Conservation (phyloP, 371 early-diverging fungal species). For the Saksenaea oblongispora region DNA sequence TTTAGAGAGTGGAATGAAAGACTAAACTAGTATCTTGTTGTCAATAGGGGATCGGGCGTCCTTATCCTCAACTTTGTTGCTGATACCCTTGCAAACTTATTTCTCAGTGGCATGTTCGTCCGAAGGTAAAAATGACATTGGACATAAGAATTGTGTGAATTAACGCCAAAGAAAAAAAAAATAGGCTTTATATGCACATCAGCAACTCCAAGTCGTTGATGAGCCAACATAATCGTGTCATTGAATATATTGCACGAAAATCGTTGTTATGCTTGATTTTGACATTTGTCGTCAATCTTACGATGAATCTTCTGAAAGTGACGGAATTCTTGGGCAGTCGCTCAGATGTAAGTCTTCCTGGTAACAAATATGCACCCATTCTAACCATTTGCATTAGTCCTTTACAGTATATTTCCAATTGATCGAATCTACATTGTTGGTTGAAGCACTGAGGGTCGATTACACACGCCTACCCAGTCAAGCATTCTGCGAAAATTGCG, state of each 20-base stretch:
- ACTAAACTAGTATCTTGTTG: neutral
- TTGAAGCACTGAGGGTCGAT: constrained; percentile 46
- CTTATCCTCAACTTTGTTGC: constrained; percentile 46
- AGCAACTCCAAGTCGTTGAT: constrained; percentile 27
- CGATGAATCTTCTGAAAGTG: constrained; percentile 46
- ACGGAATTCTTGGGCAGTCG: constrained; percentile 39
- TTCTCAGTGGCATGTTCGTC: constrained; percentile 53
- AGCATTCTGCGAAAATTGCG: constrained; percentile 43
- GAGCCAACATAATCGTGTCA: constrained; percentile 35
- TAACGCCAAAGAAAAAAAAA: neutral
- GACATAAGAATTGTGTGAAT: neutral
- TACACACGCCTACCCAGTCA: constrained; percentile 25
- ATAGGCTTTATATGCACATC: constrained; percentile 42
- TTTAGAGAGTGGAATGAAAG: neutral
- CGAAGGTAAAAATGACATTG: constrained; percentile 26
- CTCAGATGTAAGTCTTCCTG: constrained; percentile 36
- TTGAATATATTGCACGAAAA: constrained; percentile 50
- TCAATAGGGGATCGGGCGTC: constrained; percentile 41
- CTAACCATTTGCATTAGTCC: constrained; percentile 17
- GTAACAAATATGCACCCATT: neutral
- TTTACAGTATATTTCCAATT: constrained; percentile 45
- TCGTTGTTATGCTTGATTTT: constrained; percentile 40
- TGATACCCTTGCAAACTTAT: constrained; percentile 40
- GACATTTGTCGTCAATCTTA: constrained; percentile 39
- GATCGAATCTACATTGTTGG: constrained; percentile 44